Evolutionary conservation across 495 filamentous ascomycete genomes (phyloP).

Genomic region (Daldinia bambusicola): DNA sequence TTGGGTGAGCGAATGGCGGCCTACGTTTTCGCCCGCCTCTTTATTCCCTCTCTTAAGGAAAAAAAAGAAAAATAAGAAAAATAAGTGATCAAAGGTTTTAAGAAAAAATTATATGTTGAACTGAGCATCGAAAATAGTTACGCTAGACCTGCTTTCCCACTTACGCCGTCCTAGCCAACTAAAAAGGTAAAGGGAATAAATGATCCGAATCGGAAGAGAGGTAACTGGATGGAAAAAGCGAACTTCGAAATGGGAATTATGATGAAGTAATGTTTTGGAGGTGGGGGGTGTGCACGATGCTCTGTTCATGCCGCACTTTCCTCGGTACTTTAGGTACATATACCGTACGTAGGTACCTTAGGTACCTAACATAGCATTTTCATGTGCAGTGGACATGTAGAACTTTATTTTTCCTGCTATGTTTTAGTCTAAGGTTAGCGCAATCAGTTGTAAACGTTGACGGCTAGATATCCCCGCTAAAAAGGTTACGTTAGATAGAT

Average conservation of each 20-base stretch:
- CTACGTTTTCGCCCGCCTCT: slow-evolving; percentile 1
- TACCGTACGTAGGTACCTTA: neutral
- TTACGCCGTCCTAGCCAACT: slow-evolving; percentile 7
- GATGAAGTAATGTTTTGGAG: slow-evolving; percentile 37
- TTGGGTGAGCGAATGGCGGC: neutral
- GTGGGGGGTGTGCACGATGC: slow-evolving; percentile 5
- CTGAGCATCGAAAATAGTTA: slow-evolving; percentile 5
- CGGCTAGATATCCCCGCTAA: neutral
- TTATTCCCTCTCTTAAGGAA: slow-evolving; percentile 3
- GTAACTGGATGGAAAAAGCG: slow-evolving; percentile 17
- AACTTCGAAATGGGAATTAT: slow-evolving; percentile 8
- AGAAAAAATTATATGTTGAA: neutral
- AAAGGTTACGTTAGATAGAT: neutral
- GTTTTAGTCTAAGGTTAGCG: neutral
- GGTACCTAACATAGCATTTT: too few species aligned
- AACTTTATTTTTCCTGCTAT: too few species aligned
- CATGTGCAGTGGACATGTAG: neutral
- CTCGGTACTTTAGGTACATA: slow-evolving; percentile 6
- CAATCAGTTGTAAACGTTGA: too few species aligned
- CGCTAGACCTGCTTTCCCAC: slow-evolving; percentile 9
- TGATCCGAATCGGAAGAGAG: slow-evolving; percentile 27
- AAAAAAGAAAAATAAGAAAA: slow-evolving; percentile 3
- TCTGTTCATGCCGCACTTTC: slow-evolving; percentile 4
- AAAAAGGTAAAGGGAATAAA: slow-evolving; percentile 12
- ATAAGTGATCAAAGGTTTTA: neutral